phyloP scores from a whole-genome alignment of 768 basidiomycete genomes.

The Mycena filopes region DNA sequence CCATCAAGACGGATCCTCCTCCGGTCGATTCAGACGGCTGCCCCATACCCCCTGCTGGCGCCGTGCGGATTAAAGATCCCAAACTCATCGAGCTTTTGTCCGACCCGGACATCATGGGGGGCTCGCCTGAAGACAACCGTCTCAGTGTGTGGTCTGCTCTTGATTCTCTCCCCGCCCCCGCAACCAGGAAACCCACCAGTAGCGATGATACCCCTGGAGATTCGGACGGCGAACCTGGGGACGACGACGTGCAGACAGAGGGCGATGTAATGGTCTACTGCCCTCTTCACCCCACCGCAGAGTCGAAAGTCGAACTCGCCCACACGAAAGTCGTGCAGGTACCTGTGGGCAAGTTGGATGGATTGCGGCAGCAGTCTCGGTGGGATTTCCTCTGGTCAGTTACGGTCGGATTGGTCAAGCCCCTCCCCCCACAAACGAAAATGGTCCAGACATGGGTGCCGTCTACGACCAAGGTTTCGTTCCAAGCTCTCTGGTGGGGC shows the following conservation, averaged over 20 bases:
- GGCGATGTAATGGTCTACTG: slow-evolving; percentile 65
- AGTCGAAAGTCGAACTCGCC: slow-evolving; percentile 63
- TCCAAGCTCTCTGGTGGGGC: slow-evolving; percentile 71
- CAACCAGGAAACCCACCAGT: slow-evolving; percentile 22
- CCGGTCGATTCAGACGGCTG: slow-evolving; percentile 33
- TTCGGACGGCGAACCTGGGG: slow-evolving; percentile 17
- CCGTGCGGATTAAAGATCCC: slow-evolving; percentile 53
- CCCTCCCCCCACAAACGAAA: slow-evolving; percentile 19
- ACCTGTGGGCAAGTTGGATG: slow-evolving; percentile 25
- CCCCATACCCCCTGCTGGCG: slow-evolving; percentile 46
- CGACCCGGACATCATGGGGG: slow-evolving; percentile 66
- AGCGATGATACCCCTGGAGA: slow-evolving; percentile 15
- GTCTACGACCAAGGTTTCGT: slow-evolving; percentile 61
- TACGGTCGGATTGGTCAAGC: slow-evolving; percentile 21
- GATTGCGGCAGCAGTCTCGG: slow-evolving; percentile 25
- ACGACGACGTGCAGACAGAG: slow-evolving; percentile 46
- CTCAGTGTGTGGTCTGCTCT: slow-evolving; percentile 61
- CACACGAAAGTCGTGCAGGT: slow-evolving; percentile 54
- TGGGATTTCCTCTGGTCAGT: slow-evolving; percentile 30
- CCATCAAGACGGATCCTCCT: slow-evolving; percentile 27
- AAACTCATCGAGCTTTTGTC: slow-evolving; percentile 59
- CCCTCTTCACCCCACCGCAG: slow-evolving; percentile 58
- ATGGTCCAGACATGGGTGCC: slow-evolving; percentile 58
- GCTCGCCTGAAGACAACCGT: slow-evolving; percentile 49
- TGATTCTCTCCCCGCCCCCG: slow-evolving; percentile 43